Percentiles rank a stretch among this genome's conserved stretches.
These are phyloP conservation scores for Fonsecaea multimorphosa DNA, from an alignment of 2,329 filamentous ascomycete genomes.

Conservation along the genomic window DNA sequence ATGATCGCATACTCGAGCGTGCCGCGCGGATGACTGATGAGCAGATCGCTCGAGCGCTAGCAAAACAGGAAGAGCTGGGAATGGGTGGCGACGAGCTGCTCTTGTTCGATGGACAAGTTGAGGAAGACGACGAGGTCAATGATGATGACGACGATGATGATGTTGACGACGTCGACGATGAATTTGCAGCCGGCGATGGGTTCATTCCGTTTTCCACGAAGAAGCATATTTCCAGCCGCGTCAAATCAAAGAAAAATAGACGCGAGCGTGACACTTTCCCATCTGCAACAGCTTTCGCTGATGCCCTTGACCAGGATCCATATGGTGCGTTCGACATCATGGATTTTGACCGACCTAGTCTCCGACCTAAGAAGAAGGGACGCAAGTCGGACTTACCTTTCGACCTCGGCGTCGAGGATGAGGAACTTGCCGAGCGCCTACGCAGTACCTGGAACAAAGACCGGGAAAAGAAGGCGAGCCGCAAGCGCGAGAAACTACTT, in stretches of 20 bases:
- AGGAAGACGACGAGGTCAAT: slow-evolving; percentile 44
- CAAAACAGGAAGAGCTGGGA: slow-evolving; percentile 69
- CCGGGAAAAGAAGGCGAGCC: slow-evolving; percentile 71
- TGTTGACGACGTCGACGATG: slow-evolving; percentile 39
- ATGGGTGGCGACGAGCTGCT: slow-evolving; percentile 65
- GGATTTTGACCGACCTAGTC: slow-evolving; percentile 75
- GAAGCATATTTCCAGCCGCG: slow-evolving; percentile 38
- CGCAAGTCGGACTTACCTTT: slow-evolving; percentile 61
- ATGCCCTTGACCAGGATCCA: slow-evolving; percentile 63
- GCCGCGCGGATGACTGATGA: slow-evolving; percentile 61
- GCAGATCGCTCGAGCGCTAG: slow-evolving; percentile 64
- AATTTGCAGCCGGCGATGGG: slow-evolving; percentile 32
- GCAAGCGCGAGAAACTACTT: slow-evolving; percentile 73
- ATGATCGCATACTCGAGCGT: slow-evolving; percentile 46
- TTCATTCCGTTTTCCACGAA: slow-evolving; percentile 37
- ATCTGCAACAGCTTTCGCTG: slow-evolving; percentile 62
- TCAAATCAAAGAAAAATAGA: slow-evolving; percentile 38
- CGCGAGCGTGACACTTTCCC: slow-evolving; percentile 53
- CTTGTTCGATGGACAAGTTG: slow-evolving; percentile 59
- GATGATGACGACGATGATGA: slow-evolving; percentile 35
- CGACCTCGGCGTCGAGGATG: slow-evolving; percentile 63
- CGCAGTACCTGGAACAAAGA: slow-evolving; percentile 69
- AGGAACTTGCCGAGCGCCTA: slow-evolving; percentile 68
- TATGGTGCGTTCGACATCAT: slow-evolving; percentile 81
- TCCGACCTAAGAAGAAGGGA: slow-evolving; percentile 70